Evolutionary conservation across 352 stramenopile species (phyloP).

Genomic region (Phytophthora meadii): DNA sequence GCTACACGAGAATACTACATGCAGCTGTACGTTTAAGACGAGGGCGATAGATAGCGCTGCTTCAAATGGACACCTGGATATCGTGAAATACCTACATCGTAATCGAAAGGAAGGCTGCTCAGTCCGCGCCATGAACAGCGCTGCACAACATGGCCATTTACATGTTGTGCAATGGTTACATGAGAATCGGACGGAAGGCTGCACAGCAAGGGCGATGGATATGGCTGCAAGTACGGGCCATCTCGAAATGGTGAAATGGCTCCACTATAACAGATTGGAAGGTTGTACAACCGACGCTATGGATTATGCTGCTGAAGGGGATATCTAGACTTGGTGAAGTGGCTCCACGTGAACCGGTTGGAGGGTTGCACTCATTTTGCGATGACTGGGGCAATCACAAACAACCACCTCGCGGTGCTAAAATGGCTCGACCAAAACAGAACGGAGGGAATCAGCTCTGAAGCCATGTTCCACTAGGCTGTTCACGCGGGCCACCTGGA

Average conservation of each 20-base stretch:
- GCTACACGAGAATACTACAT: too few species aligned
- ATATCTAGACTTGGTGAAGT: conserved; percentile 16
- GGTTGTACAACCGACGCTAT: too few species aligned
- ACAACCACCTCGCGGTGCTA: background rate
- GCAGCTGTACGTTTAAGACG: too few species aligned
- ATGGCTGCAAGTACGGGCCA: too few species aligned
- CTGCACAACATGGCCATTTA: background rate
- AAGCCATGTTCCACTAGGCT: conserved; percentile 4
- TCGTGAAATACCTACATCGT: too few species aligned
- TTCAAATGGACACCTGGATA: too few species aligned
- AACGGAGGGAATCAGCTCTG: background rate
- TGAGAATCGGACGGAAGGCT: background rate
- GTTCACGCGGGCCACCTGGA: too few species aligned
- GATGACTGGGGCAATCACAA: conserved; percentile 8
- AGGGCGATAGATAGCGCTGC: too few species aligned
- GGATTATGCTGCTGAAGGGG: too few species aligned
- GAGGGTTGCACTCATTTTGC: conserved; percentile 13
- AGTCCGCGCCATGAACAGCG: background rate
- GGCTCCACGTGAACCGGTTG: conserved; percentile 10
- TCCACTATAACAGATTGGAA: too few species aligned
- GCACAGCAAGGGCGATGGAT: too few species aligned
- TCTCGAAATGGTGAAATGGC: too few species aligned
- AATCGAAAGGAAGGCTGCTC: background rate
- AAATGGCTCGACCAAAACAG: background rate
- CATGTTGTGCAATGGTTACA: conserved; percentile 18